Conservation (phyloP, 129 eudicot species). For the Escallonia herrerae region DNA sequence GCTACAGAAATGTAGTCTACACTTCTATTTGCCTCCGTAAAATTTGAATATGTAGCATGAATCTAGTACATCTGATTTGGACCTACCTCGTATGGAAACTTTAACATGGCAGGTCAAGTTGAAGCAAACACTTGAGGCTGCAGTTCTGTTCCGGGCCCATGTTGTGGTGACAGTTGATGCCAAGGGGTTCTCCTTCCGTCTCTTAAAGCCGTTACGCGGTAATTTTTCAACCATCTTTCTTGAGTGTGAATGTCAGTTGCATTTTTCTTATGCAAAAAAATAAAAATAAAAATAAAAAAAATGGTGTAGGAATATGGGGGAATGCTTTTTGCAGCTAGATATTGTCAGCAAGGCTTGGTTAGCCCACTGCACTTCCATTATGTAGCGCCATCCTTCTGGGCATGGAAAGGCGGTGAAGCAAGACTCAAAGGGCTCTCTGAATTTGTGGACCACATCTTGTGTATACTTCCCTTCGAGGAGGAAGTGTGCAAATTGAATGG, state of each 20-base stretch:
- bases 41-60: not conserved
- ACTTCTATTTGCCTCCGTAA: not conserved
- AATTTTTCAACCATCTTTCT: slow-evolving; percentile 9
- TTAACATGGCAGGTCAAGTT: slow-evolving; percentile 49
- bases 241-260: not conserved
- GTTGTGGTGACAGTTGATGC: slow-evolving; percentile 87
- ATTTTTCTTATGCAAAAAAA: slow-evolving; percentile 18
- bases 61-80: not conserved
- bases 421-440: slow-evolving; percentile 66
- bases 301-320: slow-evolving; percentile 50
- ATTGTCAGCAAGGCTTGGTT: slow-evolving; percentile 32
- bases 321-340: slow-evolving; percentile 78
- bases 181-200: slow-evolving; percentile 88
- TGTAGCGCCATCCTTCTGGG: slow-evolving; percentile 98
- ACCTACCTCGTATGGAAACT: slow-evolving; percentile 1
- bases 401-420: slow-evolving; percentile 96
- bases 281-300: too few relatives aligned
- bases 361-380: slow-evolving; percentile 79
- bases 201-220: slow-evolving; percentile 74
- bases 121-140: slow-evolving; percentile 69
- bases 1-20: not conserved
- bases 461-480: slow-evolving; percentile 91
- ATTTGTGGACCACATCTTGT: slow-evolving; percentile 76
- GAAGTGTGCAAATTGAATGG: slow-evolving; percentile 61
- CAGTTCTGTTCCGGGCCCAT: slow-evolving; percentile 64